These are phyloP conservation scores for Parsonsia alboflavescens DNA, from an alignment of 257 asterid species.

Conservation along the genomic window DNA sequence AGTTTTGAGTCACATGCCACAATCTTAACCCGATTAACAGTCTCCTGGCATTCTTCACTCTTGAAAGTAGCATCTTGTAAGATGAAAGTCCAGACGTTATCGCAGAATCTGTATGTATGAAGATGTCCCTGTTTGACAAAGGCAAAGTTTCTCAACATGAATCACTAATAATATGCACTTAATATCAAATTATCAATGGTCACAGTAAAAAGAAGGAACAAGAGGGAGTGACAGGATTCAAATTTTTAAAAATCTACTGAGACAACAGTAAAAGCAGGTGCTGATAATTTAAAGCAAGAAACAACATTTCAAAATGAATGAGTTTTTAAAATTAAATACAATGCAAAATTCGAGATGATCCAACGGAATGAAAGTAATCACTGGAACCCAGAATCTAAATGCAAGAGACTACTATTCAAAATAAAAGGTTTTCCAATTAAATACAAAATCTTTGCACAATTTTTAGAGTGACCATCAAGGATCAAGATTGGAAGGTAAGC, in stretches of 20 bases:
- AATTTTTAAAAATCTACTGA: background rate
- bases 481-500: background rate
- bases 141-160: background rate
- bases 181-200: background rate
- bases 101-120: constrained; percentile 89
- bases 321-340: no score
- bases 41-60: constrained; percentile 72
- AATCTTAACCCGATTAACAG: constrained; percentile 62
- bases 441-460: background rate
- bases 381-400: background rate
- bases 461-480: background rate
- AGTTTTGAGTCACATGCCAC: constrained; percentile 52
- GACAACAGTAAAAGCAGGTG: background rate
- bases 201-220: background rate
- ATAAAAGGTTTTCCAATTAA: background rate
- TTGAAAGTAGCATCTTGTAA: constrained; percentile 76
- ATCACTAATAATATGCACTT: background rate
- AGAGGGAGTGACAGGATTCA: background rate
- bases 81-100: constrained; percentile 95
- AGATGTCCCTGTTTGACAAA: constrained; percentile 76
- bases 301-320: background rate
- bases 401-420: background rate
- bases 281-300: background rate
- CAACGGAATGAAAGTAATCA: background rate
- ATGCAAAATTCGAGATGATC: background rate